Percentiles rank a stretch among this genome's conserved stretches.
phyloP scores from a whole-genome alignment of 2,329 filamentous ascomycete genomes.

The Peltaster fructicola region DNA sequence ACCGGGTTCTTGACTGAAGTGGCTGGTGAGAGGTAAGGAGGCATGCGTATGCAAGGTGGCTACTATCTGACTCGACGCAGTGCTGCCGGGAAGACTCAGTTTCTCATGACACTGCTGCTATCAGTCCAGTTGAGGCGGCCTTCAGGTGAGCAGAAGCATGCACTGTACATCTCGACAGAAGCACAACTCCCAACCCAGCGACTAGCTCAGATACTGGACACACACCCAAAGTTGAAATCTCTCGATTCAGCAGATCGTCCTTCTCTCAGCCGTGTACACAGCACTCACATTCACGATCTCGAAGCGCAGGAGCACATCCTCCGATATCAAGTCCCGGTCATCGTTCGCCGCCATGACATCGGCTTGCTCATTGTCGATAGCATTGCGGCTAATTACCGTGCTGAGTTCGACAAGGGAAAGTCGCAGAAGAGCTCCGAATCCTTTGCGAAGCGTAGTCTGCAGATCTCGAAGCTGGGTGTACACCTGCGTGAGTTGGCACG shows the following conservation, averaged over 20 bases:
- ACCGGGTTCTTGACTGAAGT: constrained; percentile 73
- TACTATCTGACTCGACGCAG: no score
- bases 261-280: constrained; percentile 59
- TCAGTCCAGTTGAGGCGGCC: constrained; percentile 49
- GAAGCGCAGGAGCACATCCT: constrained; percentile 93
- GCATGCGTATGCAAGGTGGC: no score
- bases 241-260: constrained; percentile 30
- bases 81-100: constrained; percentile 87
- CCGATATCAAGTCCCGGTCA: constrained; percentile 76
- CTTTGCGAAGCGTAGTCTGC: constrained; percentile 58
- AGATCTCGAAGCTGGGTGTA: constrained; percentile 60
- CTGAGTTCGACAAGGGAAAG: constrained; percentile 52
- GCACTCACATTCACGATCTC: constrained; percentile 70
- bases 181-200: constrained; percentile 66
- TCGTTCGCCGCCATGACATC: constrained; percentile 55
- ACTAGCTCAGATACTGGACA: constrained; percentile 57
- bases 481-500: constrained; percentile 60
- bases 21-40: constrained; percentile 60
- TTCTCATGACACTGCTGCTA: constrained; percentile 70
- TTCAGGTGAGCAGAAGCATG: constrained; percentile 42
- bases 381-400: constrained; percentile 87
- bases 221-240: constrained; percentile 42
- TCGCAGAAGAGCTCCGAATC: constrained; percentile 23
- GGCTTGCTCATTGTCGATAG: constrained; percentile 80
- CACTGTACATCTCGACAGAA: constrained; percentile 90